Evolutionary conservation across 2,329 filamentous ascomycete species (phyloP), one percentile per base, ranked within the genome.

Genomic region (Fusarium dlaminii): DNA sequence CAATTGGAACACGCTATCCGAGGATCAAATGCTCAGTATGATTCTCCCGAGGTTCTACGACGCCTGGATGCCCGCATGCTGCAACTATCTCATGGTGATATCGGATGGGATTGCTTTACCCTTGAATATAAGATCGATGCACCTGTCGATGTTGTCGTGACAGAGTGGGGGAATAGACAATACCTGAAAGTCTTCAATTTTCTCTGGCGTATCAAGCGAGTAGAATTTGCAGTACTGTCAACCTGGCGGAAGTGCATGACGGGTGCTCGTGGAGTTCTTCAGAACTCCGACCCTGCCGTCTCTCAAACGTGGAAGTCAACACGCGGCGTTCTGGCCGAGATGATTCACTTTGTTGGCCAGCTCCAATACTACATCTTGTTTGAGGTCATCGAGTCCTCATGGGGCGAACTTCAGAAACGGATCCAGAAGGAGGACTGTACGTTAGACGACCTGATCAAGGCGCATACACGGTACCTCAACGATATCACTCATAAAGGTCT

Each of bases 151-250:
- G 96, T 99, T 34, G 95, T 99, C 54, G 95, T 99, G 43, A 98
- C 96, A 1, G 94, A 97, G 46, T 98, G 95, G 90, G 95, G 95
- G 51, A 96, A 94, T 75, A 93, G 96, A 29, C 96, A 99, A 81
- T 99, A 99, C 81, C 91, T 99, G 77, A 98, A 98, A 81, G 94
- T 99, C 15, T 99, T 99, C 89, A 99, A 99, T 83, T 98, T 99
- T 80, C 88, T 99, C 7, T 99, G 96, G 96, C 92, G 96, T 72
- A 94, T 99, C 79, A 99, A 99, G 84, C 92, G 96, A 34, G 96
- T 99, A 58, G 96, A 99, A 80, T 99, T 98, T 79, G 95, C 94
- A 0, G 89, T 99, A 3, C 90, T 93, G 10, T 94, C 93, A 18
- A 96, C 94, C 45, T 99, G 96, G 95, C 91, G 96, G 65, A 93